A percentile compares a stretch with the other conserved stretches of the same genome.
Conservation (phyloP, 768 basidiomycete species). For the Gyrodon lividus region DNA sequence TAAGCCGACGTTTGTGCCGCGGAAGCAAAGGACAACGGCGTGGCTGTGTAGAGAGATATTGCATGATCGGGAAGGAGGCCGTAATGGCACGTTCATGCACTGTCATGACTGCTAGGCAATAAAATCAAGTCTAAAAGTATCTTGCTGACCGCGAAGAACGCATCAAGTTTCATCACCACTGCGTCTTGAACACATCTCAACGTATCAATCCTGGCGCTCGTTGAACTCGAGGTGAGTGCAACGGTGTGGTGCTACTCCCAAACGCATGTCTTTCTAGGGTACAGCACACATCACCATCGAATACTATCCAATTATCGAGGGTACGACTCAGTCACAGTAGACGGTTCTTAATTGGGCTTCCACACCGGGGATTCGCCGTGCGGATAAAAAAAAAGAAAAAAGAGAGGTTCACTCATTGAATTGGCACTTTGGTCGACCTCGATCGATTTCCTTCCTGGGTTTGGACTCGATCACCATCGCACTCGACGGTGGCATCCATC, state of each 20-base stretch:
- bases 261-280: constrained; percentile 1
- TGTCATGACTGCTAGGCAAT: not conserved
- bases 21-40: not conserved
- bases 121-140: not conserved
- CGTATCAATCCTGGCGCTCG: not conserved
- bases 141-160: not conserved
- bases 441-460: not conserved
- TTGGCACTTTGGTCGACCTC: not conserved
- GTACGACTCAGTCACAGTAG: not conserved
- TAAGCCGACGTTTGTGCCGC: constrained; percentile 1
- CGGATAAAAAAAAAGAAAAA: not conserved
- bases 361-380: not conserved
- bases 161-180: not conserved
- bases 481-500: not conserved
- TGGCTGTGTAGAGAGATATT: not conserved
- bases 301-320: too few relatives aligned
- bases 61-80: not conserved
- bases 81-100: not conserved
- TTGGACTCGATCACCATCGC: not conserved
- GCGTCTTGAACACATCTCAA: too few relatives aligned
- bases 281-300: not conserved
- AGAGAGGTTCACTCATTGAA: too few relatives aligned
- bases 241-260: not conserved
- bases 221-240: not conserved
- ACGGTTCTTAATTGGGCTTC: not conserved